Percentiles rank a stretch among this genome's conserved stretches.
Evolutionary conservation across 768 basidiomycete species (phyloP).

Genomic region (Lactifluus volemus): DNA sequence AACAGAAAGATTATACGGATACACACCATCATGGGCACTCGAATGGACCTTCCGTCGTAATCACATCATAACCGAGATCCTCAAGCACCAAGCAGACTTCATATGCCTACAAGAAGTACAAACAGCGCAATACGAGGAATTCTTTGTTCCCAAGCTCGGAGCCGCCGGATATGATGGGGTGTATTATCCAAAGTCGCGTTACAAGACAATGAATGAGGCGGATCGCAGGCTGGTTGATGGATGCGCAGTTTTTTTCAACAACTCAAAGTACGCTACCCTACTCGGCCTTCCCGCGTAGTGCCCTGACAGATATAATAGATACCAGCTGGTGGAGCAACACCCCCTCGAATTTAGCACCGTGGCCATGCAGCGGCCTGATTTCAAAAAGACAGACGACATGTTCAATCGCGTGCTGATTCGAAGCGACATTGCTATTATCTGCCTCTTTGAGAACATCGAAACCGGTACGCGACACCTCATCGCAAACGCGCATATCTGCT

Average conservation of each 20-base stretch:
- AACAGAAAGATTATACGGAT: conserved; percentile 83
- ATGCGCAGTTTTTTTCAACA: conserved; percentile 93
- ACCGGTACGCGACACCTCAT: conserved; percentile 86
- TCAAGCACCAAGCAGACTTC: conserved; percentile 77
- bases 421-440: conserved; percentile 86
- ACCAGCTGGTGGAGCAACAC: conserved; percentile 87
- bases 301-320: conserved; percentile 38
- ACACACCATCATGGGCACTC: conserved; percentile 95
- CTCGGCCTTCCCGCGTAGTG: neutral
- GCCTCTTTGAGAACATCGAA: conserved; percentile 75
- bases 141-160: conserved; percentile 65
- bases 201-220: conserved; percentile 83
- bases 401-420: conserved; percentile 96
- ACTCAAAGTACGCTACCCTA: conserved; percentile 57
- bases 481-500: conserved; percentile 85
- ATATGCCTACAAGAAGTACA: conserved; percentile 96
- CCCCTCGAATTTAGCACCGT: conserved; percentile 89
- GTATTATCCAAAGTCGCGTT: conserved; percentile 86
- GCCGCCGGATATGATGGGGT: conserved; percentile 83
- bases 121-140: conserved; percentile 85
- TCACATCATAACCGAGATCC: conserved; percentile 75
- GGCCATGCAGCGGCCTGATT: conserved; percentile 87
- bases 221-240: conserved; percentile 91
- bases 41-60: conserved; percentile 93
- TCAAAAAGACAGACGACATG: conserved; percentile 98